A percentile compares a stretch with the other conserved stretches of the same genome.
Evolutionary conservation across 495 filamentous ascomycete genomes (phyloP).

Genomic region (Penicillium diatomitis): DNA sequence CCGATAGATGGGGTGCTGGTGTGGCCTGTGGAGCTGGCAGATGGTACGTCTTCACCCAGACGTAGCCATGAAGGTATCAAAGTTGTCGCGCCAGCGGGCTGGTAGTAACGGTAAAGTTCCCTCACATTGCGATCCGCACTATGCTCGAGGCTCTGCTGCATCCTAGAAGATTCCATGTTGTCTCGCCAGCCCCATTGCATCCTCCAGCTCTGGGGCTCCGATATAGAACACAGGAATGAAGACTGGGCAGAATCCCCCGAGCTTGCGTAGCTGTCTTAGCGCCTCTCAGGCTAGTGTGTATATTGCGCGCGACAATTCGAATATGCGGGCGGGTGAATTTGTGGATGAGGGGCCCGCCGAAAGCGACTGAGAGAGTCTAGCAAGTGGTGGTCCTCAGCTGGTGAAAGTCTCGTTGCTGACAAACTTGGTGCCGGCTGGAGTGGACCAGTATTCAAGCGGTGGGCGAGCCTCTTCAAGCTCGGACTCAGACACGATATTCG

Average conservation of each 20-base stretch:
- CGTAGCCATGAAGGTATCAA: constrained; percentile 15
- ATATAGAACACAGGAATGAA: constrained; percentile 13
- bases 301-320: neutral
- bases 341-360: neutral
- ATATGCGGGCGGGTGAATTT: neutral
- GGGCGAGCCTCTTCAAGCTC: neutral
- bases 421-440: neutral
- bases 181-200: constrained; percentile 8
- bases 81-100: constrained; percentile 13
- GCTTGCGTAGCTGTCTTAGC: no score
- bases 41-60: constrained; percentile 2
- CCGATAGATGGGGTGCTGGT: constrained; percentile 1
- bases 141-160: constrained; percentile 6
- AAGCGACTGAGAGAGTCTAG: neutral
- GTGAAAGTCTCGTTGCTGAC: neutral
- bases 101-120: constrained; percentile 35
- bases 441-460: constrained; percentile 3
- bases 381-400: neutral
- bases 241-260: neutral
- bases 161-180: constrained; percentile 10
- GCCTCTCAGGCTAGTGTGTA: no score
- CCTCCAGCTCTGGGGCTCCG: constrained; percentile 12
- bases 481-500: neutral
- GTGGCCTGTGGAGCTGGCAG: constrained; percentile 2
- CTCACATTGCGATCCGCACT: constrained; percentile 20